phyloP scores from a whole-genome alignment of 2,329 filamentous ascomycete species.

The Microdochium bolleyi region DNA sequence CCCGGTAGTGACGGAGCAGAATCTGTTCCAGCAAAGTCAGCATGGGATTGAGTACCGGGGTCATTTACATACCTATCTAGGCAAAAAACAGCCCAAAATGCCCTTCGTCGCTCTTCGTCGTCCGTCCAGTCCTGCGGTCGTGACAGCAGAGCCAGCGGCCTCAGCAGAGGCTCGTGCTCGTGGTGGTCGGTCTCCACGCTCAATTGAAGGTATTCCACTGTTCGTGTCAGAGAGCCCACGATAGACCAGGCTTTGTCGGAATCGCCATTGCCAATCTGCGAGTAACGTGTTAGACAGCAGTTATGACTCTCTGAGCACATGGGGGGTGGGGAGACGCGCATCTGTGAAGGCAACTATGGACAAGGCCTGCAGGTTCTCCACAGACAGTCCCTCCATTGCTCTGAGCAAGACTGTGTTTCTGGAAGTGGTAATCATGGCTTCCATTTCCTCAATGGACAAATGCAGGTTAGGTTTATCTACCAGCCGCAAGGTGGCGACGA shows the following conservation, averaged over 20 bases:
- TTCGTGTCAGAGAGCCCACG: constrained; percentile 25
- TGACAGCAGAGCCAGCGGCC: constrained; percentile 17
- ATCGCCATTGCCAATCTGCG: constrained; percentile 20
- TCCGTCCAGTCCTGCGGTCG: constrained; percentile 23
- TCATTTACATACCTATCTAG: constrained; percentile 17
- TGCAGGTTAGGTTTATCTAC: constrained; percentile 3
- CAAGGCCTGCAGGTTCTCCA: constrained; percentile 26
- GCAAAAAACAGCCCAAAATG: constrained; percentile 29
- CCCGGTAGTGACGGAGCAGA: background rate
- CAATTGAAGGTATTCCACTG: constrained; percentile 26
- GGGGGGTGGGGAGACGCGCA: constrained; percentile 14
- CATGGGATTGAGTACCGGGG: background rate
- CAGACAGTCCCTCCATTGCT: constrained; percentile 21
- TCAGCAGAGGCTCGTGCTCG: constrained; percentile 13
- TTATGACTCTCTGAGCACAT: background rate
- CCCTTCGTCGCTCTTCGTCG: constrained; percentile 20
- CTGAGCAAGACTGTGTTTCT: constrained; percentile 17
- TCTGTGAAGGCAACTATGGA: constrained; percentile 27
- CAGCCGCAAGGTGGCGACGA: constrained; percentile 14
- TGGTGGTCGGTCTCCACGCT: constrained; percentile 21
- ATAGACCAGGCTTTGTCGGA: constrained; percentile 24
- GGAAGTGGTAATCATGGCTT: constrained; percentile 9
- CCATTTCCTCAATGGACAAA: constrained; percentile 8
- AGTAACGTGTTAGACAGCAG: background rate
- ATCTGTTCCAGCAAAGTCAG: background rate